A percentile compares a stretch with the other conserved stretches of the same genome.
phyloP scores from a whole-genome alignment of 768 basidiomycete species.

The Gyrodon lividus region DNA sequence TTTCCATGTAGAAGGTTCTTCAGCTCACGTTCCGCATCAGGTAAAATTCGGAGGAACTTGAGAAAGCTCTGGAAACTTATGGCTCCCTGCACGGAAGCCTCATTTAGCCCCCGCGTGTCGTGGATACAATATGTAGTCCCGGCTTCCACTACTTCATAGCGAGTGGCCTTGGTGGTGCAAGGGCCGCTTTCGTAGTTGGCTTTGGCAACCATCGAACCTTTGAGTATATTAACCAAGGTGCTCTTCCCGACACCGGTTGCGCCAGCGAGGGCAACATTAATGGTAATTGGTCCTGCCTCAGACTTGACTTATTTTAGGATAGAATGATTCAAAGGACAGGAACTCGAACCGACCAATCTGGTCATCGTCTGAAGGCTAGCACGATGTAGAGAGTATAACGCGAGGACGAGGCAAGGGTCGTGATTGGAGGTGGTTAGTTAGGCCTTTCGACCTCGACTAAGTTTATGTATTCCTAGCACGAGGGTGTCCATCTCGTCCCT shows the following conservation, averaged over 20 bases:
- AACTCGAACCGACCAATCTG: too few species aligned
- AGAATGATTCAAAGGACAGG: background rate
- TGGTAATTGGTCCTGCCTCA: background rate
- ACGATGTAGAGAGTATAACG: too few species aligned
- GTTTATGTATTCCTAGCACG: too few species aligned
- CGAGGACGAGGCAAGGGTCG: too few species aligned
- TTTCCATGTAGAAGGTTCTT: slow-evolving; percentile 14
- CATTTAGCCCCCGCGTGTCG: slow-evolving; percentile 28
- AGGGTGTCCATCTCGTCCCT: too few species aligned
- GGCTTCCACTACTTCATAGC: slow-evolving; percentile 11
- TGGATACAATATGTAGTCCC: slow-evolving; percentile 14
- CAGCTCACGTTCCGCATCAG: slow-evolving; percentile 18
- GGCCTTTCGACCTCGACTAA: too few species aligned
- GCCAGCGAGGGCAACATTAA: slow-evolving; percentile 23
- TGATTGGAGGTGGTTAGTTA: too few species aligned
- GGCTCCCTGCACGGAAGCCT: slow-evolving; percentile 9
- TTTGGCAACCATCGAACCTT: slow-evolving; percentile 11
- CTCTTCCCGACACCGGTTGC: slow-evolving; percentile 27
- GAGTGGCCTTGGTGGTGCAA: slow-evolving; percentile 11
- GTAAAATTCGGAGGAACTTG: slow-evolving; percentile 1
- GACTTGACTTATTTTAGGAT: slow-evolving; percentile 1
- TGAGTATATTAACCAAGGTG: slow-evolving; percentile 27
- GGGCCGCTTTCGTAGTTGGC: slow-evolving; percentile 19
- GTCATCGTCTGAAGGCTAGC: too few species aligned
- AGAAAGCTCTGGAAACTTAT: background rate